phyloP scores from a whole-genome alignment of 495 filamentous ascomycete genomes.

The Lasiosphaeria hispida region DNA sequence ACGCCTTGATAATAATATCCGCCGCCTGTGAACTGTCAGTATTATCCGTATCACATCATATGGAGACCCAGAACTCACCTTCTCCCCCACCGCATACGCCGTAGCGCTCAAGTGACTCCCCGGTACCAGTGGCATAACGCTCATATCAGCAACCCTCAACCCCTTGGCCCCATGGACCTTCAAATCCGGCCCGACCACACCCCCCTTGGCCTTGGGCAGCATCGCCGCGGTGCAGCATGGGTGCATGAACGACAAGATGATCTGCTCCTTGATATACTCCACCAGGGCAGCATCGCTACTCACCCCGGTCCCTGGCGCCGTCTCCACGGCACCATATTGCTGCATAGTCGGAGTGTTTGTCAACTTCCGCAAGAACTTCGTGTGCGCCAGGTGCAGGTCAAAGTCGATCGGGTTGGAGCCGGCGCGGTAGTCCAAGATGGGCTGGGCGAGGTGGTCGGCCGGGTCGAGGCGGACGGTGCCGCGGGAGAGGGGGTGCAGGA shows the following conservation, averaged over 20 bases:
- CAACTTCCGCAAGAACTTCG: constrained; percentile 21
- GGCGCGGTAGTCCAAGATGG: constrained; percentile 13
- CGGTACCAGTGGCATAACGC: constrained; percentile 54
- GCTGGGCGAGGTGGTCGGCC: neutral
- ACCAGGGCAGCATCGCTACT: constrained; percentile 12
- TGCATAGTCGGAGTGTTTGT: constrained; percentile 19
- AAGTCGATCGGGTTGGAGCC: constrained; percentile 18
- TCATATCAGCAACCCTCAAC: constrained; percentile 57
- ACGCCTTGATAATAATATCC: constrained; percentile 47
- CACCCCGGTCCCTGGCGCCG: constrained; percentile 5
- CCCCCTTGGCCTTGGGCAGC: constrained; percentile 51
- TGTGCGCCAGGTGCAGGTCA: constrained; percentile 20
- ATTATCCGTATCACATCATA: no score
- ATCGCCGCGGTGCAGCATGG: constrained; percentile 51
- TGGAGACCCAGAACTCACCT: constrained; percentile 12
- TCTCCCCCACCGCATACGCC: constrained; percentile 26
- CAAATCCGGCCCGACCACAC: constrained; percentile 40
- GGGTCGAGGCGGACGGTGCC: constrained; percentile 12
- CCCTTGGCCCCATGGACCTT: constrained; percentile 37
- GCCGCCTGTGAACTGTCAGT: constrained; percentile 42
- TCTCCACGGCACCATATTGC: constrained; percentile 9
- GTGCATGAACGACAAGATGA: constrained; percentile 18
- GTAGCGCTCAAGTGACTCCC: constrained; percentile 17
- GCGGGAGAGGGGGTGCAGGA: constrained; percentile 38
- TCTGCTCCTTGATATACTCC: constrained; percentile 12